Base-by-base conservation (phyloP, 495 filamentous ascomycete genomes). In the Penicillium macrosclerotiorum region DNA sequence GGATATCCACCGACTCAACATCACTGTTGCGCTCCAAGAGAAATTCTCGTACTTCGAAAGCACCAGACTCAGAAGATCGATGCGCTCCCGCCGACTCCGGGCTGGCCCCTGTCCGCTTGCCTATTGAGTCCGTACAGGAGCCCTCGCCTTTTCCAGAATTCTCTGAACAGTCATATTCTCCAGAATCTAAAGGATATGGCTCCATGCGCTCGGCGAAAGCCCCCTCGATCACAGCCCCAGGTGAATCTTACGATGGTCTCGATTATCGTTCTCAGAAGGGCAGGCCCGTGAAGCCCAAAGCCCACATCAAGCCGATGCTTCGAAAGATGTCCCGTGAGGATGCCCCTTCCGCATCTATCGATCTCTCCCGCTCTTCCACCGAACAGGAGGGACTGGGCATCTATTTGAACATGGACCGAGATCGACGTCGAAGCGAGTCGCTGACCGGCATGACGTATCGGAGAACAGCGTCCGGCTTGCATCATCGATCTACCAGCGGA, bases 381-480 rank as follows among this genome's bases (percentile, higher is more conserved):
- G 81, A 83, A 37, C 77, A 81, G 46, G 79, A 79, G 31, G 69
- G 75, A 0, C 53, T 83, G 13, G 79, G 79, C 6, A 75, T 83
- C 14, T 78, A 73, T 35, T 58, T 68, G 38, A 79, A 71, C 33
- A 56, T 71, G 18, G 76, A 79, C 19, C 68, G 56, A 16, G 64
- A 62, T 26, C 50, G 54, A 19, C 53, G 44, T 34, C 52, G 65
- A 37, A 67, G 61, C 43, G 60, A 64, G 25, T 56, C 61, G 6
- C 44, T 64, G 19, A 60, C 54, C 12, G 49, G 55, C 25, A 41
- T 47, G 6, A 38, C 52, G 8, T 55, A 52, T 13, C 60, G 63
- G 31, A 69, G 70, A 24, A 69, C 63, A 4, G 45, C 67, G 13
- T 44, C 60, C 42, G 64, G 69, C 22, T 54, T 64, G 41, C 80